Evolutionary conservation across 148 eudicot genomes (phyloP).

Genomic region (Nyssa sinensis): DNA sequence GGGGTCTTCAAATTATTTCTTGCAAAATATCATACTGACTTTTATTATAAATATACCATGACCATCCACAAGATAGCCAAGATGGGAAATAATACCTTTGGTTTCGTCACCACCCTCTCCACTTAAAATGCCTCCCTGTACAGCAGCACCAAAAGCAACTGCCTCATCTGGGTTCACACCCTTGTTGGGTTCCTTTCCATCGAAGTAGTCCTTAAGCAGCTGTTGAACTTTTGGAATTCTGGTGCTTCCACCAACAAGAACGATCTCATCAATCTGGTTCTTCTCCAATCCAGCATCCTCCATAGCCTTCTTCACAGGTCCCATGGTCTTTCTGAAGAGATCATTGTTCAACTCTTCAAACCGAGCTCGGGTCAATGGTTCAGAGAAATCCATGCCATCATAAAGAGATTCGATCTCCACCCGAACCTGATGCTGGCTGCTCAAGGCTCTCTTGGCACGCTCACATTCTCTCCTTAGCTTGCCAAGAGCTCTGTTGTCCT

Average conservation of each 20-base stretch:
- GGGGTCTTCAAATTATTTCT: neutral
- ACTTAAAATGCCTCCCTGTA: conserved; percentile 50
- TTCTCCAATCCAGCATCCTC: conserved; percentile 36
- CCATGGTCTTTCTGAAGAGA: conserved; percentile 41
- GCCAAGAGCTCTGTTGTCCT: conserved; percentile 42
- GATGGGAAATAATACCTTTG: conserved; percentile 29
- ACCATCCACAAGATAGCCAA: neutral
- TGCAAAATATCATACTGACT: neutral
- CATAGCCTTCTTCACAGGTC: conserved; percentile 45
- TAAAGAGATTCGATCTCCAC: conserved; percentile 42
- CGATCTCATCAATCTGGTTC: conserved; percentile 39
- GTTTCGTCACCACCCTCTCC: conserved; percentile 55
- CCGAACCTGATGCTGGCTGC: conserved; percentile 42
- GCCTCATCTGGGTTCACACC: conserved; percentile 50
- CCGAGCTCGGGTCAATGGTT: conserved; percentile 39
- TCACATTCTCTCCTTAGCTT: conserved; percentile 39
- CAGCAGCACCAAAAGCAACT: conserved; percentile 53
- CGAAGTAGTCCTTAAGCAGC: conserved; percentile 37
- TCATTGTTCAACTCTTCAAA: conserved; percentile 47
- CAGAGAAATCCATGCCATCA: conserved; percentile 41
- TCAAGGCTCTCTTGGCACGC: conserved; percentile 40
- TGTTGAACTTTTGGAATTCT: conserved; percentile 47
- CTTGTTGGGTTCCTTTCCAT: conserved; percentile 40
- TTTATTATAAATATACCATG: neutral
- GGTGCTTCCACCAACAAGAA: conserved; percentile 47